Percentiles rank a stretch among this genome's conserved stretches.
Conservation (phyloP, 2,329 filamentous ascomycete species). For the Paraphaeosphaeria sporulosa region DNA sequence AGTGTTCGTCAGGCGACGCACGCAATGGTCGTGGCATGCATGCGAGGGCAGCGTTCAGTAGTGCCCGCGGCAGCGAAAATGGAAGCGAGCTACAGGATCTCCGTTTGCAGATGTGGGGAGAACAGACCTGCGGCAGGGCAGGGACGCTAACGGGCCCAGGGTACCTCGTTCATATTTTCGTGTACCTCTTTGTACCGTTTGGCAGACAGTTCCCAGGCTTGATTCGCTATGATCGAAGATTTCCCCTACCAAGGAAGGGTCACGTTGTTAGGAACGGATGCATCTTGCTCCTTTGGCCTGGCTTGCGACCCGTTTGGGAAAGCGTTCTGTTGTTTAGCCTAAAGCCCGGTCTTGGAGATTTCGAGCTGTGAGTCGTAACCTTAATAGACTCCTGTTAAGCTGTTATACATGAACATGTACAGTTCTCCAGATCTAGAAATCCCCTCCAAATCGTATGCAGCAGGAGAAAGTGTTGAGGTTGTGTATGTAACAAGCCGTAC, state of each 20-base stretch:
- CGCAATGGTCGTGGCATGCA: constrained; percentile 28
- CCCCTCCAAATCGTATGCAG: constrained; percentile 24
- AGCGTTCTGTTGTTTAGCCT: constrained; percentile 32
- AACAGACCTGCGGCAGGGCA: constrained; percentile 22
- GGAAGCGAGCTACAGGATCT: constrained; percentile 38
- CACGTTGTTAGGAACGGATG: constrained; percentile 23
- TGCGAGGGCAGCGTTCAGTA: constrained; percentile 26
- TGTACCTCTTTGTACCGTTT: constrained; percentile 38
- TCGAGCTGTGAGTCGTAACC: constrained; percentile 32
- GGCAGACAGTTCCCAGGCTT: constrained; percentile 20
- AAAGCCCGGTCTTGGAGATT: constrained; percentile 29
- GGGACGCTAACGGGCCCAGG: constrained; percentile 26
- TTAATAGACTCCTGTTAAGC: constrained; percentile 32
- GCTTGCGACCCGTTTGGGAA: constrained; percentile 30
- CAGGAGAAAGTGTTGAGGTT: constrained; percentile 5
- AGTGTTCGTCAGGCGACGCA: constrained; percentile 27
- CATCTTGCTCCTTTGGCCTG: constrained; percentile 28
- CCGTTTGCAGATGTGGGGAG: constrained; percentile 41
- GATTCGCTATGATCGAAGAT: constrained; percentile 31
- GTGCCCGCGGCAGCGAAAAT: constrained; percentile 23
- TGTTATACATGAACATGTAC: constrained; percentile 13
- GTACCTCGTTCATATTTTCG: constrained; percentile 23
- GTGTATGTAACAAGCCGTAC: constrained; percentile 10
- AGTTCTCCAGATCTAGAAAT: constrained; percentile 15
- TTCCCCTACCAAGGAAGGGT: constrained; percentile 20